These are phyloP conservation scores for Citrullus colocynthis DNA, from an alignment of 306 rosid species.

Conservation along the genomic window DNA sequence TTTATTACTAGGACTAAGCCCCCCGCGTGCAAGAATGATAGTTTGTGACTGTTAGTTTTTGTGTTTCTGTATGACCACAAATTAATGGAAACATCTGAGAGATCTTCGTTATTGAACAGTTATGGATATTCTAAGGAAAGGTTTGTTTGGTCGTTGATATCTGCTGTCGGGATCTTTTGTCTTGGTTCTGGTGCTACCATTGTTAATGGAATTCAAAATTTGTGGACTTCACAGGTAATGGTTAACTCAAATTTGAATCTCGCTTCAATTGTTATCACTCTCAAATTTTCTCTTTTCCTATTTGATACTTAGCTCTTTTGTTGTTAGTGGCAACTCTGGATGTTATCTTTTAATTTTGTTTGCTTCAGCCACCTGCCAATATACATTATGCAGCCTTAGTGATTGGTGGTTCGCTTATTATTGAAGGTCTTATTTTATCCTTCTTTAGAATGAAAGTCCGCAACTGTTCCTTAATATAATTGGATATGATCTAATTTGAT, in stretches of 20 bases:
- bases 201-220: conserved; percentile 85
- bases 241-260: not conserved
- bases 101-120: conserved; percentile 32
- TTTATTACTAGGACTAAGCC: not conserved
- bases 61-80: not conserved
- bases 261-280: not conserved
- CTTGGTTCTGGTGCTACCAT: conserved; percentile 97
- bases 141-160: conserved; percentile 98
- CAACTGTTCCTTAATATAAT: not conserved
- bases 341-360: not conserved
- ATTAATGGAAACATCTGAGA: conserved; percentile 4
- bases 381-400: conserved; percentile 74
- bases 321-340: not conserved
- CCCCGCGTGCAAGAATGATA: not conserved
- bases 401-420: conserved; percentile 78
- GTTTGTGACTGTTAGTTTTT: not conserved
- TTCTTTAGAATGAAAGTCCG: not conserved
- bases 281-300: not conserved
- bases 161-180: conserved; percentile 96
- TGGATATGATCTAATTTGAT: conserved; percentile 6
- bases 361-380: conserved; percentile 77
- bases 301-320: not conserved
- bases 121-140: conserved; percentile 99
- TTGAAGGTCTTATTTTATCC: conserved; percentile 58
- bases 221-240: conserved; percentile 81